phyloP scores from a whole-genome alignment of 2,329 filamentous ascomycete species.

The Cercospora brassicicola region DNA sequence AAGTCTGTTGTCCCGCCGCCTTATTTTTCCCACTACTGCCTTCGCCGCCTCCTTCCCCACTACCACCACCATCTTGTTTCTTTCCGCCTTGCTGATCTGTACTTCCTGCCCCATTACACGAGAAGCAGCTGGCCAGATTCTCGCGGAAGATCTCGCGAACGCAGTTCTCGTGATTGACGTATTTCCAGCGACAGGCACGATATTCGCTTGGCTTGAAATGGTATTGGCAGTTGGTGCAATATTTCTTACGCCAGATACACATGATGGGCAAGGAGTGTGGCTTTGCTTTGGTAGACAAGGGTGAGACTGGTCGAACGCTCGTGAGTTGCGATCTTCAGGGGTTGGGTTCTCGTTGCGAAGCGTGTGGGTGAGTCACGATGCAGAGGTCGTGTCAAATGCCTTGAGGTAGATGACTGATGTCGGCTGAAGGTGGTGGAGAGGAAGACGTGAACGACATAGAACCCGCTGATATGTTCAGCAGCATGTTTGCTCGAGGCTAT shows the following conservation, averaged over 20 bases:
- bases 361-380: not conserved
- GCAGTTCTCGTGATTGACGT: not conserved
- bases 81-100: not conserved
- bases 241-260: conserved; percentile 5
- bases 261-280: not conserved
- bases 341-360: not conserved
- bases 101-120: conserved; percentile 1
- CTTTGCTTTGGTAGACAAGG: not conserved
- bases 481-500: not conserved
- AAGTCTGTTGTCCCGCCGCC: not conserved
- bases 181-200: not conserved
- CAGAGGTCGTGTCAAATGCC: too few species aligned
- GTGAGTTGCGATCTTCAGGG: not conserved
- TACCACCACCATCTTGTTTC: not conserved
- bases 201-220: not conserved
- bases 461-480: not conserved
- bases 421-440: not conserved
- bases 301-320: not conserved
- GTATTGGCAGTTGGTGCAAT: conserved; percentile 7
- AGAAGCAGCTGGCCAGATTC: not conserved
- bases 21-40: not conserved
- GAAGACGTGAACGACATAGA: not conserved
- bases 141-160: not conserved
- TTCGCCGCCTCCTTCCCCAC: not conserved
- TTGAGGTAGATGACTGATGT: too few species aligned